phyloP scores from a whole-genome alignment of 371 early-diverging fungal species.

The Circinella umbellata region DNA sequence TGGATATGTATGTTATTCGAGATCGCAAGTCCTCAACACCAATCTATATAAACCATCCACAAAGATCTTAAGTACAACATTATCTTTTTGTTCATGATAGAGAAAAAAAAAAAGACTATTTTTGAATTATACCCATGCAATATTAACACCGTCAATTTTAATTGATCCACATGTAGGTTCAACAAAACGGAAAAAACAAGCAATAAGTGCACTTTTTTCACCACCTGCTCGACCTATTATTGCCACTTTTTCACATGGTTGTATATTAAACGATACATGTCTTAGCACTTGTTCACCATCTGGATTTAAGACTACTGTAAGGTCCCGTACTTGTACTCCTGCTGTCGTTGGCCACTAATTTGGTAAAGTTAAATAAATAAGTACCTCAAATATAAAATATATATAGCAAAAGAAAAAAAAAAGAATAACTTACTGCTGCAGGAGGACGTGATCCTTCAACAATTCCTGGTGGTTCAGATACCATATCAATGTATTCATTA shows the following conservation, averaged over 20 bases:
- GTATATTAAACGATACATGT: conserved; percentile 62
- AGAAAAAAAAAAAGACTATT: no score
- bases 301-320: conserved; percentile 58
- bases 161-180: conserved; percentile 74
- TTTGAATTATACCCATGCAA: conserved; percentile 64
- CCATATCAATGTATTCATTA: conserved; percentile 71
- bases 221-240: conserved; percentile 76
- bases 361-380: background rate
- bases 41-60: conserved; percentile 32
- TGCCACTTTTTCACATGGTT: conserved; percentile 72
- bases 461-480: conserved; percentile 73
- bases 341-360: conserved; percentile 79
- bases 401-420: background rate
- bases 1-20: conserved; percentile 80
- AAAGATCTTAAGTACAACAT: no score
- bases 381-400: background rate
- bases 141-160: conserved; percentile 78
- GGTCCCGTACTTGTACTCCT: conserved; percentile 64
- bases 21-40: conserved; percentile 75
- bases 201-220: conserved; percentile 75
- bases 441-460: conserved; percentile 61
- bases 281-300: conserved; percentile 64
- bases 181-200: conserved; percentile 78
- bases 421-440: conserved; percentile 46
- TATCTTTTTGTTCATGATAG: no score